Evolutionary conservation across 352 stramenopile genomes (phyloP).

Genomic region (Phytophthora podocarpi): DNA sequence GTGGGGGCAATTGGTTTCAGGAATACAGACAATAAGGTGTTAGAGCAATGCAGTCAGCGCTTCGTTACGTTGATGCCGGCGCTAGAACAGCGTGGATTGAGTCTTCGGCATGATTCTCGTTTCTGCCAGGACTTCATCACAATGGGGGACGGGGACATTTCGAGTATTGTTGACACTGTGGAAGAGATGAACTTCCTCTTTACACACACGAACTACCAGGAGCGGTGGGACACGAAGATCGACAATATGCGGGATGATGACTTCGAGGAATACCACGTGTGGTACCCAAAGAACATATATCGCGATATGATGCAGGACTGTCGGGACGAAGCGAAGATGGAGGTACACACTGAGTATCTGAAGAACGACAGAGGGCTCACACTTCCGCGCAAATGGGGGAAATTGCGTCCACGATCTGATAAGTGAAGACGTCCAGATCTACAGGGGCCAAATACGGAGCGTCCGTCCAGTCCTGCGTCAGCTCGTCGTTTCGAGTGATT

Average conservation of each 20-base stretch:
- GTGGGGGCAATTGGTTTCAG: not conserved
- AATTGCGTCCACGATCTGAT: not conserved
- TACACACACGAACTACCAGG: slow-evolving; percentile 16
- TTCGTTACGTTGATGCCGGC: slow-evolving; percentile 1
- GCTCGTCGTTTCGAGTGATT: too few relatives aligned
- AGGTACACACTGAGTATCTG: slow-evolving; percentile 21
- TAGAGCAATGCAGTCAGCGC: slow-evolving; percentile 8
- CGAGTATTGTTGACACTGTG: slow-evolving; percentile 22
- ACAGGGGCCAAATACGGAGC: too few relatives aligned
- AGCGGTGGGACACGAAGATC: slow-evolving; percentile 8
- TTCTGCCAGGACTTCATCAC: slow-evolving; percentile 8
- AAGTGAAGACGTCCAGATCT: not conserved
- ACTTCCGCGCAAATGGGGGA: slow-evolving; percentile 26
- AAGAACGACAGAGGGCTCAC: slow-evolving; percentile 1
- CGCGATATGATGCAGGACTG: slow-evolving; percentile 19
- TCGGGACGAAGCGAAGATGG: slow-evolving; percentile 17
- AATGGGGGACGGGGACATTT: not conserved
- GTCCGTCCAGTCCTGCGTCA: too few relatives aligned
- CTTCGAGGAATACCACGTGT: not conserved
- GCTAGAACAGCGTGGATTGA: not conserved
- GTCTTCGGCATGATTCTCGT: slow-evolving; percentile 16
- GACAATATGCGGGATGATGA: not conserved
- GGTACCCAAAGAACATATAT: slow-evolving; percentile 20
- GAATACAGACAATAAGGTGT: not conserved
- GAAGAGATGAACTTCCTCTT: slow-evolving; percentile 36